Base-by-base conservation (phyloP, 2,329 filamentous ascomycete genomes). In the Sclerotinia glacialis region DNA sequence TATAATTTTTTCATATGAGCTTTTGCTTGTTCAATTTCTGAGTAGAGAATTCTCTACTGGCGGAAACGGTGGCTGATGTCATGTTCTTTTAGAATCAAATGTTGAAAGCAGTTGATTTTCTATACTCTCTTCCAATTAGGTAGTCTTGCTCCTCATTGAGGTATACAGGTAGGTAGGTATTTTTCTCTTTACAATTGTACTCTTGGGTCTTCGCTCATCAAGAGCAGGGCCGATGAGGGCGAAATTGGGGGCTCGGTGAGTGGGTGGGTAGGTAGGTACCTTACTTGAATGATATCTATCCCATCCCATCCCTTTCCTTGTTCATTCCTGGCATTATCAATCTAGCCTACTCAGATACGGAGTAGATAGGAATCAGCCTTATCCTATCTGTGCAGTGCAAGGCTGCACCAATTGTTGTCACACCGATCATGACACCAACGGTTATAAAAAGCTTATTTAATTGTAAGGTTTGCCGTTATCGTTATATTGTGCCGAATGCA, bases 381-480 rank as follows among this genome's bases (percentile, higher is more conserved):
- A 40, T 55, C n/a, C 23, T 23, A 3, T n/a, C 1, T 16, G 5
- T 31, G 31, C 5, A 31, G 31, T 31, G 31, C 31, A 31, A 31
- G 31, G 31, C 7, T 5, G 7, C 31, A 31, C 16, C n/a, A 16
- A 16, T 5, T 7, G 52, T 55, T 55, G n/a, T n/a, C n/a, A n/a
- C n/a, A n/a, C n/a, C n/a, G n/a, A n/a, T n/a, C n/a, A n/a, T n/a
- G n/a, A 55, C 31, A 40, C 31, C 12, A 37, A 55, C 21, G 2
- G n/a, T 40, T 40, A 14, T 11, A n/a, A 55, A 40, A 55, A 55
- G 31, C 53, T 55, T 55, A 40, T 40, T 55, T 55, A 40, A 40
- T 14, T 55, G 12, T 40, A 40, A 4, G 31, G 31, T 55, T 12
- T 55, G 14, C 21, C 21, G 34, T 55, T 55, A 40, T 31, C 21